phyloP scores from a whole-genome alignment of 2,329 filamentous ascomycete genomes.

The Exutisphaerella laricina region DNA sequence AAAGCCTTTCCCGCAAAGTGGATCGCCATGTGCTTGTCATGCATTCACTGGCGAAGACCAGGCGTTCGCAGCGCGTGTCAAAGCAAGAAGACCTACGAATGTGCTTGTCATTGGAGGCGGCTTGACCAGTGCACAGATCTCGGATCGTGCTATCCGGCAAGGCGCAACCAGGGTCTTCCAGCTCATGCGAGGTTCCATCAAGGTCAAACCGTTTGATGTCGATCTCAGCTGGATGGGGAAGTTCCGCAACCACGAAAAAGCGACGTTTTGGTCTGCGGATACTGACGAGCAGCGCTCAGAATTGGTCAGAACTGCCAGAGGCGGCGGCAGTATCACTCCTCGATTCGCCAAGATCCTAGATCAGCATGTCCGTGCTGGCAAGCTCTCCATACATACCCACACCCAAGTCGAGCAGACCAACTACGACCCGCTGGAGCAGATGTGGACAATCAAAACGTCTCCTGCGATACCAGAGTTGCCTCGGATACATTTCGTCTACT shows the following conservation, averaged over 20 bases:
- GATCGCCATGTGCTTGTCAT: slow-evolving; percentile 54
- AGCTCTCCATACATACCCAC: slow-evolving; percentile 52
- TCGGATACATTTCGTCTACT: slow-evolving; percentile 62
- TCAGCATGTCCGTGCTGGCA: slow-evolving; percentile 49
- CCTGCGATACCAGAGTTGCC: slow-evolving; percentile 49
- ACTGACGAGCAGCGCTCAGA: slow-evolving; percentile 62
- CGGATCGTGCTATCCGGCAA: slow-evolving; percentile 57
- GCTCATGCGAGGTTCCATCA: slow-evolving; percentile 57
- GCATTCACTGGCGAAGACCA: slow-evolving; percentile 51
- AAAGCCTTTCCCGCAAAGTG: slow-evolving; percentile 31
- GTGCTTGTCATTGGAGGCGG: slow-evolving; percentile 70
- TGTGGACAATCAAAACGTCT: slow-evolving; percentile 50
- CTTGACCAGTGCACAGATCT: slow-evolving; percentile 68
- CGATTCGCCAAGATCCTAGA: slow-evolving; percentile 62
- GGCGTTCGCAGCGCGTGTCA: slow-evolving; percentile 50
- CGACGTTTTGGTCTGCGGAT: slow-evolving; percentile 71
- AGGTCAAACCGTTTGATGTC: slow-evolving; percentile 73
- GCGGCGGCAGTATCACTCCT: slow-evolving; percentile 72
- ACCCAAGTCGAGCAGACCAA: slow-evolving; percentile 51
- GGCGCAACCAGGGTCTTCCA: slow-evolving; percentile 65
- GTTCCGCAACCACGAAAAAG: slow-evolving; percentile 71
- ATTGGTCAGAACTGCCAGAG: slow-evolving; percentile 60
- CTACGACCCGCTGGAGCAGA: slow-evolving; percentile 46
- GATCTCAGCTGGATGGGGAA: slow-evolving; percentile 75
- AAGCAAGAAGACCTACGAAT: slow-evolving; percentile 49